A percentile compares a stretch with the other conserved stretches of the same genome.
phyloP scores from a whole-genome alignment of 78 protist species.

The Dictyostelium discoideum region DNA sequence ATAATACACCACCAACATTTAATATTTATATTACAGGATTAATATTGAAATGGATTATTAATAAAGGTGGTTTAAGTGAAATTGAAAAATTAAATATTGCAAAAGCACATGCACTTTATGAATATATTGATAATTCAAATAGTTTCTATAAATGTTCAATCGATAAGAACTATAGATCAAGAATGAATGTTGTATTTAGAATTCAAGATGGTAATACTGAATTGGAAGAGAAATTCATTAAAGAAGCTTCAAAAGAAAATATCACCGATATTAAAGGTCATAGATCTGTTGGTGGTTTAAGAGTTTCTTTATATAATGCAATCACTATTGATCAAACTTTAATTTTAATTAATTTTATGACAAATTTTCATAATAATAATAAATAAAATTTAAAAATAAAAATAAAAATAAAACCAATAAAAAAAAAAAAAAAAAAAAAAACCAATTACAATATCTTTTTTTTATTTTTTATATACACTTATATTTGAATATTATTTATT shows the following conservation, averaged over 20 bases:
- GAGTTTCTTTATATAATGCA: constrained; percentile 96
- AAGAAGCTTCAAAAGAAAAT: constrained; percentile 80
- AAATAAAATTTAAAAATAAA: not conserved
- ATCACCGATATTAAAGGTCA: constrained; percentile 86
- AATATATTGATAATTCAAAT: constrained; percentile 73
- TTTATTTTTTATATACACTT: not conserved
- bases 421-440: not conserved
- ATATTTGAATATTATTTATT: not conserved
- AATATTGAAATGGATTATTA: constrained; percentile 89
- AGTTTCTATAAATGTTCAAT: constrained; percentile 78
- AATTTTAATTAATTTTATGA: constrained; percentile 79
- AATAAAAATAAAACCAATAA: not conserved
- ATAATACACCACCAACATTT: constrained; percentile 84
- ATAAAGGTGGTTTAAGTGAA: constrained; percentile 91
- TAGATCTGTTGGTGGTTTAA: constrained; percentile 95
- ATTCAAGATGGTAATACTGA: constrained; percentile 15
- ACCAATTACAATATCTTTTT: not conserved
- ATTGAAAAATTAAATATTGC: constrained; percentile 43
- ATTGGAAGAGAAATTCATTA: constrained; percentile 82
- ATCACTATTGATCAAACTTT: constrained; percentile 82
- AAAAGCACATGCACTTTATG: constrained; percentile 84
- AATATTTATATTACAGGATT: constrained; percentile 92
- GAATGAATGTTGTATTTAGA: constrained; percentile 93
- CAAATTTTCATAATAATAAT: constrained; percentile 35
- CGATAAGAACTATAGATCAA: constrained; percentile 83